These are phyloP conservation scores for Simmondsia chinensis DNA, from an alignment of 148 eudicot genomes.

Conservation along the genomic window DNA sequence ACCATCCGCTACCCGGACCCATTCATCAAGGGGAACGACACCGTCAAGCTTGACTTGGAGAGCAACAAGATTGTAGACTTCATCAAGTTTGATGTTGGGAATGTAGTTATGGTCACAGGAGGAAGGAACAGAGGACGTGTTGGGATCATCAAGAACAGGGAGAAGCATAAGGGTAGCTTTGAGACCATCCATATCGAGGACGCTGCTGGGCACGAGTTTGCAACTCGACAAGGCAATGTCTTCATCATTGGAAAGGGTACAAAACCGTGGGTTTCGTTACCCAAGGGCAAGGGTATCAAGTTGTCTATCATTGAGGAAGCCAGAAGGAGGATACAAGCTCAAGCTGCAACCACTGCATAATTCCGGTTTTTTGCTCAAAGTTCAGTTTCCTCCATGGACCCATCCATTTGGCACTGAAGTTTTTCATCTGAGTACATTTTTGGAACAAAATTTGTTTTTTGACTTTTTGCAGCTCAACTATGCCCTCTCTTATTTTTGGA, in stretches of 20 bases:
- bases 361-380: background rate
- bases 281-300: conserved; percentile 48
- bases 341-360: conserved; percentile 14
- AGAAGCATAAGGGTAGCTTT: conserved; percentile 54
- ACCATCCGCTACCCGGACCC: no score
- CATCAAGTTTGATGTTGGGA: conserved; percentile 53
- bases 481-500: no score
- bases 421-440: no score
- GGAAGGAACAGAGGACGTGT: no score
- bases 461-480: no score
- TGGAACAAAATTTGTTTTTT: no score
- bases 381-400: no score
- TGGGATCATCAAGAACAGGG: conserved; percentile 46
- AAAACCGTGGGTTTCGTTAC: conserved; percentile 49
- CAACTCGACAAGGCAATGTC: conserved; percentile 47
- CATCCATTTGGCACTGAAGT: no score
- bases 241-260: conserved; percentile 43
- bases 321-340: conserved; percentile 33
- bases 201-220: conserved; percentile 46
- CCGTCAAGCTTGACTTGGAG: conserved; percentile 45
- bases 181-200: conserved; percentile 44
- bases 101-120: conserved; percentile 60
- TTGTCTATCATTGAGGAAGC: conserved; percentile 48
- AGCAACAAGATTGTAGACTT: conserved; percentile 34
- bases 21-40: conserved; percentile 44